phyloP scores from a whole-genome alignment of 371 early-diverging fungal genomes.

The Smittium culicis region DNA sequence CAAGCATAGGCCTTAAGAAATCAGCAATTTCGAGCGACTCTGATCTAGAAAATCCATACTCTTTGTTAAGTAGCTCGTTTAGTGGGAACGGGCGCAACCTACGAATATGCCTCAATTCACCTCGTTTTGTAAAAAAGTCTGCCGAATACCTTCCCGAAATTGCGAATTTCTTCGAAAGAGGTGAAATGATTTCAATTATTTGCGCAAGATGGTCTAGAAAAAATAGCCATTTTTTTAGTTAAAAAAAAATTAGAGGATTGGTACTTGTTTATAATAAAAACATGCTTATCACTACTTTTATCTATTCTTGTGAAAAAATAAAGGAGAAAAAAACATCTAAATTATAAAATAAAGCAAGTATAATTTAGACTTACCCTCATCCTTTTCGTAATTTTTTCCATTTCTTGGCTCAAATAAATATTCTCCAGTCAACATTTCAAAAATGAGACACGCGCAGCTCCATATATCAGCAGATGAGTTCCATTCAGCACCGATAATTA shows the following conservation, averaged over 20 bases:
- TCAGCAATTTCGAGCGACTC: constrained; percentile 46
- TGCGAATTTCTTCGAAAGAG: constrained; percentile 56
- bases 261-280: too few relatives aligned
- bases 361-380: too few relatives aligned
- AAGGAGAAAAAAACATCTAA: too few relatives aligned
- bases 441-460: constrained; percentile 90
- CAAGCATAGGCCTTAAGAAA: constrained; percentile 63
- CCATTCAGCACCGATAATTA: constrained; percentile 88
- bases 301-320: too few relatives aligned
- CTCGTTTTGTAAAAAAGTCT: constrained; percentile 65
- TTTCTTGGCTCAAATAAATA: constrained; percentile 87
- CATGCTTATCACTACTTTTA: too few relatives aligned
- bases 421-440: constrained; percentile 87
- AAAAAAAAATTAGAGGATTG: too few relatives aligned
- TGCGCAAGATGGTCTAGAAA: constrained; percentile 80
- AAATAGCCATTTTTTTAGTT: too few relatives aligned
- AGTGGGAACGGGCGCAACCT: constrained; percentile 68
- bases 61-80: constrained; percentile 66
- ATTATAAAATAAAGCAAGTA: too few relatives aligned
- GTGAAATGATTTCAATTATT: constrained; percentile 82
- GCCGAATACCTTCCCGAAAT: constrained; percentile 55
- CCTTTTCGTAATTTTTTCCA: constrained; percentile 66
- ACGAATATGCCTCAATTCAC: constrained; percentile 70
- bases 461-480: constrained; percentile 91
- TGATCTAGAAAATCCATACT: constrained; percentile 46